phyloP scores from a whole-genome alignment of 441 rosid species.

The Aquilaria agallochum region DNA sequence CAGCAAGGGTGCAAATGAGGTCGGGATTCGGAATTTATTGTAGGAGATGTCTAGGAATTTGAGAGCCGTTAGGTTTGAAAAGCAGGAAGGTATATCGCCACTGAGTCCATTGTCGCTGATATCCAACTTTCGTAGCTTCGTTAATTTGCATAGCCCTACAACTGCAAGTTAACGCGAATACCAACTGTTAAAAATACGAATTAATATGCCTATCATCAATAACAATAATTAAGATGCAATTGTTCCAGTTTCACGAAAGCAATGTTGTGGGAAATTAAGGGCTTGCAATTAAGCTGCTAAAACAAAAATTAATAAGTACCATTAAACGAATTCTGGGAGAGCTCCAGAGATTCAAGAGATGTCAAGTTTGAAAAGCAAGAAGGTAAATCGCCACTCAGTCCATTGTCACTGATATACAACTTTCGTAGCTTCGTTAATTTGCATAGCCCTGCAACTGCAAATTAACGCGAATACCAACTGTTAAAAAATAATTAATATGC shows the following conservation, averaged over 20 bases:
- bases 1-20: conserved; percentile 13
- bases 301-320: no score
- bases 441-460: neutral
- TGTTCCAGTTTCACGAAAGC: no score
- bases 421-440: neutral
- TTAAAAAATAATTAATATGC: no score
- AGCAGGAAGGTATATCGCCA: conserved; percentile 17
- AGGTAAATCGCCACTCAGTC: conserved; percentile 12
- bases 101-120: neutral
- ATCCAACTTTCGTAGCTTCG: neutral
- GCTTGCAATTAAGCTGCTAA: no score
- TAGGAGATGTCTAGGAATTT: conserved; percentile 1
- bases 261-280: no score
- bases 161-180: neutral
- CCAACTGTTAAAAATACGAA: no score
- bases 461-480: neutral
- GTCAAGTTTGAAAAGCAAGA: conserved; percentile 19
- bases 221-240: no score
- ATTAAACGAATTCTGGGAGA: no score
- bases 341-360: conserved; percentile 2
- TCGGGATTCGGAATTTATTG: conserved; percentile 14
- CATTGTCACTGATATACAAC: neutral
- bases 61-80: conserved; percentile 19
- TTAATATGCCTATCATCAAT: no score
- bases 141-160: conserved; percentile 1